Evolutionary conservation across 2,329 filamentous ascomycete genomes (phyloP), one percentile per base, ranked within the genome.

Genomic region (Monilinia fructicola): DNA sequence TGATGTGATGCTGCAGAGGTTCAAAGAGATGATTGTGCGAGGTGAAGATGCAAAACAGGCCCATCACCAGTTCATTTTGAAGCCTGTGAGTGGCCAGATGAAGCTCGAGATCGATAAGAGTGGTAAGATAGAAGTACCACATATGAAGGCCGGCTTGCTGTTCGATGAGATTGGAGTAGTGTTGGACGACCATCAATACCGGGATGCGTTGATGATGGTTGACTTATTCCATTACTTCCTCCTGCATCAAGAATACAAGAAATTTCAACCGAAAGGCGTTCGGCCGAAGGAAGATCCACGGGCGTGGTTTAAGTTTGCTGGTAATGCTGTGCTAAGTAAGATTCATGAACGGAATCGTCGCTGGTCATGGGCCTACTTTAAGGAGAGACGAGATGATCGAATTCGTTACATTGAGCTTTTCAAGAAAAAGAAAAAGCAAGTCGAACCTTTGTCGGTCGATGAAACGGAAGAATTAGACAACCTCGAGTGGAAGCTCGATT

Each of bases 221-320:
- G 95, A 99, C 76, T 83, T 98, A 3, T 99, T 99, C 81, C 95
- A 99, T 78, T 98, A 97, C 79, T 99, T 98, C 78, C 91, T 97
- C 73, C 89, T 94, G 42, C 95, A 99, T 72, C 95, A 98, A 77
- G 94, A 99, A 77, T 97, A 98, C 81, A 96, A 96, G 76, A 94
- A 90, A 73, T 83, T 93, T 67, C 92, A 97, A 73, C 95, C 95
- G 4, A 95, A 96, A 75, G 88, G 83, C 0, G 85, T 88, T 67
- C 85, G 85, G 0, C 91, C 92, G 0, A 96, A 93, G 75, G 92
- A 98, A 77, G 92, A 98, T 73, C 94, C 95, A 18, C 86, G 87
- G 48, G 95, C 94, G 0, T 99, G 95, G 95, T 82, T 99, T 65
- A 86, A 85, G 67, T 99, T 98, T 78, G 96, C 95, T 2, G 93